phyloP scores from a whole-genome alignment of 2,329 filamentous ascomycete genomes.

The Sporothrix euskadiensis region DNA sequence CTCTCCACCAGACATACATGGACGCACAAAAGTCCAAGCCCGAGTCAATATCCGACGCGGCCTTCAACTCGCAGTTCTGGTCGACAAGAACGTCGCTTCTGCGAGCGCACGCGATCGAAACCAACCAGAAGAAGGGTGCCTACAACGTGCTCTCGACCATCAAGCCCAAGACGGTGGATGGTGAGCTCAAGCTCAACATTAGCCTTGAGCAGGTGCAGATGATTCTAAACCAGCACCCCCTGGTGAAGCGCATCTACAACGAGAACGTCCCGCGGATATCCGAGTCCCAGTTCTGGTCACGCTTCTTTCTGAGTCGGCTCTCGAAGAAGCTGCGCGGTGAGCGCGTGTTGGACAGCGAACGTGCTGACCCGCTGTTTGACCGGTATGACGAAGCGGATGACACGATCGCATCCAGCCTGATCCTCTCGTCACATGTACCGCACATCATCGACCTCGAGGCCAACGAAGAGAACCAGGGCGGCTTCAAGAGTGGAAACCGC shows the following conservation, averaged over 20 bases:
- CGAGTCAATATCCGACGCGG: conserved; percentile 73
- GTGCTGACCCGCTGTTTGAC: conserved; percentile 77
- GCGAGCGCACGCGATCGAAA: conserved; percentile 86
- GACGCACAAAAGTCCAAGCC: conserved; percentile 82
- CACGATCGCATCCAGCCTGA: conserved; percentile 53
- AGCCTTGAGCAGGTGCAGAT: conserved; percentile 89
- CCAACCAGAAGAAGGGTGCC: conserved; percentile 78
- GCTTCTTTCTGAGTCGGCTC: conserved; percentile 88
- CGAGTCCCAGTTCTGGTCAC: conserved; percentile 84
- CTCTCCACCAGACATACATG: conserved; percentile 80
- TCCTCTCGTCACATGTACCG: conserved; percentile 68
- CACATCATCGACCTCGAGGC: conserved; percentile 89
- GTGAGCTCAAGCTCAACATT: conserved; percentile 72
- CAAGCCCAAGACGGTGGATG: conserved; percentile 75
- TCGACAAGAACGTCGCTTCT: conserved; percentile 81
- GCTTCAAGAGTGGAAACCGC: conserved; percentile 75
- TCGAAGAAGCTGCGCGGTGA: conserved; percentile 92
- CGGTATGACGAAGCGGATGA: conserved; percentile 76
- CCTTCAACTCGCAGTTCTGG: conserved; percentile 95
- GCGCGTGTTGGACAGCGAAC: conserved; percentile 75
- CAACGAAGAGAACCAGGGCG: conserved; percentile 93
- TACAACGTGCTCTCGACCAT: conserved; percentile 94
- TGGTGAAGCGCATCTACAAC: conserved; percentile 88
- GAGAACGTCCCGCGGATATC: conserved; percentile 82
- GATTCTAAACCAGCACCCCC: conserved; percentile 88